Conservation (phyloP, 495 filamentous ascomycete genomes). For the Xylaria palmicola region DNA sequence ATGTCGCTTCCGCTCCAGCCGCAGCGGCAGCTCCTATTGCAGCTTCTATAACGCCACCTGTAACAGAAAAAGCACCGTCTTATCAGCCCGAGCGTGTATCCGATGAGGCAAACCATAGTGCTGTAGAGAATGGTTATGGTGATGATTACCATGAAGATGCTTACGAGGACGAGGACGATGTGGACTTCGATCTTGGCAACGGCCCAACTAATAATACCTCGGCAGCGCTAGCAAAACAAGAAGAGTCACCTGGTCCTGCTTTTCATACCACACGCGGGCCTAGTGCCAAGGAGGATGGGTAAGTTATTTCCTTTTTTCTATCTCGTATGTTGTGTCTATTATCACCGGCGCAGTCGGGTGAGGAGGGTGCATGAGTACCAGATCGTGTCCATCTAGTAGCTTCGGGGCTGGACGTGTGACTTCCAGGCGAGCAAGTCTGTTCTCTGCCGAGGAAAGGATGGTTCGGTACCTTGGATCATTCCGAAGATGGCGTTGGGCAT, state of each 20-base stretch:
- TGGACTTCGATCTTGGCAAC: constrained; percentile 56
- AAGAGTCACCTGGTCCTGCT: constrained; percentile 22
- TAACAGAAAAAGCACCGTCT: constrained; percentile 17
- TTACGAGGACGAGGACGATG: constrained; percentile 60
- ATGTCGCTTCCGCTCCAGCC: constrained; percentile 21
- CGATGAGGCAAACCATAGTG: constrained; percentile 24
- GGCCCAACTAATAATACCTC: constrained; percentile 33
- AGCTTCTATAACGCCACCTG: constrained; percentile 15
- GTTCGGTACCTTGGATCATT: constrained; percentile 20
- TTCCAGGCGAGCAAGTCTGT: constrained; percentile 3
- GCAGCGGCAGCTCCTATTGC: constrained; percentile 15
- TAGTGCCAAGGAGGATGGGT: constrained; percentile 97
- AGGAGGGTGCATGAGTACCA: not conserved
- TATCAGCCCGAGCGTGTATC: constrained; percentile 19
- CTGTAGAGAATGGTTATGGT: constrained; percentile 48
- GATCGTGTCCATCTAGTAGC: constrained; percentile 4
- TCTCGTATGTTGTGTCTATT: constrained; percentile 16
- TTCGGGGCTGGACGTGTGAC: constrained; percentile 8
- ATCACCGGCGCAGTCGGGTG: not conserved
- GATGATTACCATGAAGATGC: constrained; percentile 58
- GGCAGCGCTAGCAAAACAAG: constrained; percentile 37
- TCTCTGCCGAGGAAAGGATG: constrained; percentile 9
- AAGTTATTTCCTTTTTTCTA: constrained; percentile 56
- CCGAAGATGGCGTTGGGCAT: constrained; percentile 8
- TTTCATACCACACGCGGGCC: constrained; percentile 48